These are phyloP conservation scores for Nemania sp. DNA, from an alignment of 2,329 filamentous ascomycete species.

Conservation along the genomic window DNA sequence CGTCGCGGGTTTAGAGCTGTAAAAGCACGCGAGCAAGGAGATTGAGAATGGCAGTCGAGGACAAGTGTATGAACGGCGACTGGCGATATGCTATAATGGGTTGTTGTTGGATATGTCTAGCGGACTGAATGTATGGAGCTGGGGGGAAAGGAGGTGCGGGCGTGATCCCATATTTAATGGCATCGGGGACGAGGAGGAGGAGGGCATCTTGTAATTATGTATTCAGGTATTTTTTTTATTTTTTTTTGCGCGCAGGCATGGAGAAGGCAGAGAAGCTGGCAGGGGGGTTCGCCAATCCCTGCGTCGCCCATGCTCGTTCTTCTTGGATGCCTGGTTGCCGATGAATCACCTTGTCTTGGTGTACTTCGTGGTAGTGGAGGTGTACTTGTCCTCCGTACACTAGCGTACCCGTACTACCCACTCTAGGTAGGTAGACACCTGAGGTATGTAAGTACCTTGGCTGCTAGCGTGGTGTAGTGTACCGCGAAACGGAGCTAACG, in stretches of 20 bases:
- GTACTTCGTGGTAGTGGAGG: no score
- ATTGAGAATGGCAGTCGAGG: slow-evolving; percentile 5
- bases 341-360: slow-evolving; percentile 33
- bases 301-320: slow-evolving; percentile 1
- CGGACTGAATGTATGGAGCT: slow-evolving; percentile 14
- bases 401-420: no score
- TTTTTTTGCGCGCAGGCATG: slow-evolving; percentile 30
- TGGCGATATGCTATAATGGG: slow-evolving; percentile 8
- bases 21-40: slow-evolving; percentile 23
- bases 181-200: slow-evolving; percentile 18
- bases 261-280: slow-evolving; percentile 13
- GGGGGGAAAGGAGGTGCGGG: slow-evolving; percentile 16
- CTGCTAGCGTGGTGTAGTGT: not conserved
- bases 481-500: slow-evolving; percentile 22
- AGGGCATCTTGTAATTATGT: slow-evolving; percentile 30
- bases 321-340: slow-evolving; percentile 28
- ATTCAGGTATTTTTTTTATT: slow-evolving; percentile 32
- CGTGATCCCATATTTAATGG: slow-evolving; percentile 25
- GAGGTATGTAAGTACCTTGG: no score
- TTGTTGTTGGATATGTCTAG: slow-evolving; percentile 1
- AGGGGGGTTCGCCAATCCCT: slow-evolving; percentile 29
- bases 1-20: slow-evolving; percentile 28
- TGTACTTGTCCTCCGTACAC: not conserved
- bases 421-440: not conserved
- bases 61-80: not conserved